A percentile compares a stretch with the other conserved stretches of the same genome.
These are phyloP conservation scores for Gamsiella multidivaricata DNA, from an alignment of 192 early-diverging fungal genomes.

Conservation along the genomic window DNA sequence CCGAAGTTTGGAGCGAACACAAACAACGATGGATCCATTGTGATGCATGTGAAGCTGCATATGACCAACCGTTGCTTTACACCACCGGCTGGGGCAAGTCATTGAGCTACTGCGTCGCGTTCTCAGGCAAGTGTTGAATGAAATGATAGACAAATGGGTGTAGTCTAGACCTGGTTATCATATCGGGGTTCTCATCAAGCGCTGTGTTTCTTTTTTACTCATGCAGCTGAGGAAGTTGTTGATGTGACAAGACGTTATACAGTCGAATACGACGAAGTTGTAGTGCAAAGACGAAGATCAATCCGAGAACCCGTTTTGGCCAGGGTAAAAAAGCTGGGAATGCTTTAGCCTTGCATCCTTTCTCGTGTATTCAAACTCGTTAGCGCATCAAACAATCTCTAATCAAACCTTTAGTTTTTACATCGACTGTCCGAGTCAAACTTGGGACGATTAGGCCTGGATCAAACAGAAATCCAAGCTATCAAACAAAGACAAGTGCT, in stretches of 20 bases:
- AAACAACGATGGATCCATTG: slow-evolving; percentile 65
- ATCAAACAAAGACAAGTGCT: slow-evolving; percentile 14
- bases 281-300: slow-evolving; percentile 37
- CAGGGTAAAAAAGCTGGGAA: slow-evolving; percentile 35
- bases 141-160: neutral
- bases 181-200: neutral
- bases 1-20: slow-evolving; percentile 62
- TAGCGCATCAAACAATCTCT: neutral
- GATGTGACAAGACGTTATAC: slow-evolving; percentile 66
- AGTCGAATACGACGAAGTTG: slow-evolving; percentile 36
- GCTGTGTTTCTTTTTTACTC: neutral
- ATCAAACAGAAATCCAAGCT: slow-evolving; percentile 6
- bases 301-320: slow-evolving; percentile 46
- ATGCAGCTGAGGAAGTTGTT: slow-evolving; percentile 53
- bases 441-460: slow-evolving; percentile 8
- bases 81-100: slow-evolving; percentile 65
- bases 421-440: slow-evolving; percentile 35
- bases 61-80: slow-evolving; percentile 66
- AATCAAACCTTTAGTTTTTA: slow-evolving; percentile 12
- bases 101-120: slow-evolving; percentile 59
- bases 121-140: slow-evolving; percentile 41
- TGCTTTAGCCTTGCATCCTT: too few species aligned
- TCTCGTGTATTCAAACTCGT: neutral
- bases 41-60: slow-evolving; percentile 68
- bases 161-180: too few species aligned